phyloP scores from a whole-genome alignment of 352 stramenopile genomes.

The Phytophthora podocarpi region DNA sequence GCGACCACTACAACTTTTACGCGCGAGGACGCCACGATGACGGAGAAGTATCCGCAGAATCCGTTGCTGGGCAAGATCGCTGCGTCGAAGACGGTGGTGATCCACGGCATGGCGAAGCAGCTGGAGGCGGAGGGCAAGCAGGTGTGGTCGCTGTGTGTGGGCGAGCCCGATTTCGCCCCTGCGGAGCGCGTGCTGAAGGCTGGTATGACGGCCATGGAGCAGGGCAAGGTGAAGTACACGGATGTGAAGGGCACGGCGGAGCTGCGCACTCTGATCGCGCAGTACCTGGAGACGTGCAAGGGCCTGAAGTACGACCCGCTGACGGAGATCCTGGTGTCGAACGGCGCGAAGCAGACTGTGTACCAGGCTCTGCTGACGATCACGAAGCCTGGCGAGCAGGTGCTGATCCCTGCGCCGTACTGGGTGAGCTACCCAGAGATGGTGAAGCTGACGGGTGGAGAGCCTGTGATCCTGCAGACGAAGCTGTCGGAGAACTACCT shows the following conservation, averaged over 20 bases:
- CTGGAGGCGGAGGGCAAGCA: conserved; percentile 93
- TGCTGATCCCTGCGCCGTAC: conserved; percentile 96
- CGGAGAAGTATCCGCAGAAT: conserved; percentile 70
- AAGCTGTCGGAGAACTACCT: conserved; percentile 91
- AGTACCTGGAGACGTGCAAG: conserved; percentile 92
- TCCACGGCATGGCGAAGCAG: conserved; percentile 96
- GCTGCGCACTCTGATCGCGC: conserved; percentile 89
- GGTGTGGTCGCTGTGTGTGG: conserved; percentile 94
- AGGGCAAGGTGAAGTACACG: conserved; percentile 94
- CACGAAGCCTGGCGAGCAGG: conserved; percentile 92
- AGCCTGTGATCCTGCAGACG: conserved; percentile 93
- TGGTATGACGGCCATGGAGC: conserved; percentile 64
- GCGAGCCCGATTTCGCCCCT: conserved; percentile 93
- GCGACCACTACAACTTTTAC: not conserved
- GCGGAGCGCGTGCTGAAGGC: conserved; percentile 90
- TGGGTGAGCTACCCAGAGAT: conserved; percentile 98
- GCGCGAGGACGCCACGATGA: conserved; percentile 28
- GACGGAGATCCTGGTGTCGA: conserved; percentile 95
- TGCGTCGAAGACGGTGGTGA: conserved; percentile 92
- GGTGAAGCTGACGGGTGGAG: conserved; percentile 89
- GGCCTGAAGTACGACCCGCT: conserved; percentile 87
- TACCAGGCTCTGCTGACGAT: conserved; percentile 94
- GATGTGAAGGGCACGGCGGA: conserved; percentile 92
- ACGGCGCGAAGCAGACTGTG: conserved; percentile 96
- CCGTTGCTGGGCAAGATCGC: conserved; percentile 87